A percentile compares a stretch with the other conserved stretches of the same genome.
phyloP scores from a whole-genome alignment of 257 asterid species.

The Petunia axillaris region DNA sequence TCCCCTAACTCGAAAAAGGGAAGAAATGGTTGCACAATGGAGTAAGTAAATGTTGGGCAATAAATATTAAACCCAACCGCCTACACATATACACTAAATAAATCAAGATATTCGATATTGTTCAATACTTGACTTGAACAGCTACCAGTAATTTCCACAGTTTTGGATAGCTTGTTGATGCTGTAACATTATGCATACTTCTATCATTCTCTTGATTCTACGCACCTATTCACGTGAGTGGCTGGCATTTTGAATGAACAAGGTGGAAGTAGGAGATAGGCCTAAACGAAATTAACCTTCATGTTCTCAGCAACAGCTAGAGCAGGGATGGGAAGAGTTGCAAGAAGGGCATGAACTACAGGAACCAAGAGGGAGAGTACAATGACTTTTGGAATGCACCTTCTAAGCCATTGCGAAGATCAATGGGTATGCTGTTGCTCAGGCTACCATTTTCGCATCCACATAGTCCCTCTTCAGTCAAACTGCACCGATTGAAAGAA shows the following conservation, averaged over 20 bases:
- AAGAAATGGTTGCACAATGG: slow-evolving; percentile 2
- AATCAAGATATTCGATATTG: background rate
- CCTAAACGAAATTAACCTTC: background rate
- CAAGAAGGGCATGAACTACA: background rate
- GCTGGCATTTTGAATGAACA: background rate
- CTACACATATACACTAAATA: background rate
- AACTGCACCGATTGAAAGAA: background rate
- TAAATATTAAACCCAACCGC: background rate
- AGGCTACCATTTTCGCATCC: background rate
- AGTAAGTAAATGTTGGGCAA: slow-evolving; percentile 4
- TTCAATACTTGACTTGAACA: background rate
- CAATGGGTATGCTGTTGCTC: background rate
- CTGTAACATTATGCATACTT: background rate
- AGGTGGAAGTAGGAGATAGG: background rate
- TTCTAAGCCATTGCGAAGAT: background rate
- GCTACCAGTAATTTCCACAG: background rate
- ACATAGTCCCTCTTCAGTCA: background rate
- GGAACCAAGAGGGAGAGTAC: background rate
- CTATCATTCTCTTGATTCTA: background rate
- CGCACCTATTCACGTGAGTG: background rate
- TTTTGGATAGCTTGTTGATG: background rate
- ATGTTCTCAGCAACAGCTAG: background rate
- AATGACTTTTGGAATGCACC: background rate
- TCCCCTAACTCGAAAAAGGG: slow-evolving; percentile 13
- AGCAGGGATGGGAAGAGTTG: background rate